phyloP scores from a whole-genome alignment of 306 rosid species.

The Ochetophila trinervis region DNA sequence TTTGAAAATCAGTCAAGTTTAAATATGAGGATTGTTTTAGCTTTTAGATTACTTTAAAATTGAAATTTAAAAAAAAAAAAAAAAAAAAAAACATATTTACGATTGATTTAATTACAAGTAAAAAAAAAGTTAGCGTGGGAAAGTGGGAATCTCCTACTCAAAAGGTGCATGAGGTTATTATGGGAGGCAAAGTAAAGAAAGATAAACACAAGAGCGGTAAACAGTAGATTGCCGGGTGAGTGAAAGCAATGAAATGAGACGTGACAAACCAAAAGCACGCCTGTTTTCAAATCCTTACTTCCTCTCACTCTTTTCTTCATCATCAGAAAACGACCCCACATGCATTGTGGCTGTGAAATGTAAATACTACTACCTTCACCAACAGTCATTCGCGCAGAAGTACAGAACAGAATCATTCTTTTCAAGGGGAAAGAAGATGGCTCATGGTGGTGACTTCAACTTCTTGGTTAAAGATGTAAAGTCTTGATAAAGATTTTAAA shows the following conservation, averaged over 20 bases:
- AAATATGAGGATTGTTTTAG: no score
- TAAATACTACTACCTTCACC: background rate
- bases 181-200: conserved; percentile 3
- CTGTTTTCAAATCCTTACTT: conserved; percentile 9
- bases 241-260: conserved; percentile 40
- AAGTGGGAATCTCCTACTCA: conserved; percentile 33
- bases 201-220: background rate
- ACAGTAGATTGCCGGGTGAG: conserved; percentile 30
- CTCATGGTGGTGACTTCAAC: no score
- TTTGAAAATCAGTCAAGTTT: no score
- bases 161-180: conserved; percentile 12
- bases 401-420: conserved; percentile 21
- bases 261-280: conserved; percentile 68
- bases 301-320: conserved; percentile 9
- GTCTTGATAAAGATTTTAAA: no score
- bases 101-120: no score
- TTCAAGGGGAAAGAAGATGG: background rate
- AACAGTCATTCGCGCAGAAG: conserved; percentile 4
- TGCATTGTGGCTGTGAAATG: conserved; percentile 9
- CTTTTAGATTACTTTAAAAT: no score
- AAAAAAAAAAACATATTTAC: no score
- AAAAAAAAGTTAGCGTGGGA: background rate
- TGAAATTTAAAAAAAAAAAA: no score
- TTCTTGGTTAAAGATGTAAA: no score
- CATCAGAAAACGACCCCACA: conserved; percentile 55